Base-by-base conservation (phyloP, 225 moss, liverwort and hornwort species). In the Sphagnum contortum region DNA sequence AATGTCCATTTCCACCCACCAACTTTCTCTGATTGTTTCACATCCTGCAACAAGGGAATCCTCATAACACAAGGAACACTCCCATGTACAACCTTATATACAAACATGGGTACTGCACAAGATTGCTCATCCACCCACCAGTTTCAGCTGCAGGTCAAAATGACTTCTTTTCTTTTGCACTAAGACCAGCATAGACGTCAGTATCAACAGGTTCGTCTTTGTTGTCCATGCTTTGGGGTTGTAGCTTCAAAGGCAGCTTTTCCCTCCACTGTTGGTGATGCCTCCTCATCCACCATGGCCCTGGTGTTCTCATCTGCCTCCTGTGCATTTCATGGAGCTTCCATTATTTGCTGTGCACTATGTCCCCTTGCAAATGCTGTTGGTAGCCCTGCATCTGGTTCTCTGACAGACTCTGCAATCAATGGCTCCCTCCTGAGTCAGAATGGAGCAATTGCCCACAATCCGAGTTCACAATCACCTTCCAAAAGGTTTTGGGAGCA, bases 101-200 rank as follows among this genome's bases (percentile, higher is more conserved):
- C 29, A 29, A 29, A 29, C 29, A 29, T 29, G 29, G 29, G 1
- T 29, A 29, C 29, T 29, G 29, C 29, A 29, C 29, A 29, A 29
- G 29, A 29, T 29, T 29, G 29, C 29, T 29, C 29, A 29, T 29
- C 29, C 29, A 29, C 74, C 53, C 66, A 91, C 91, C 88, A 96
- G 74, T 68, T 92, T 92, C 44, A 90, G 81, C 48, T 88, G 88
- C 79, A 96, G 76, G 77, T 92, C 92, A 64, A 90, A 92, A 13
- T 92, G 80, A 29, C 64, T 84, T 96, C 73, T 83, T 96, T 68
- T 96, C 87, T 53, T 67, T 88, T 46, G 90, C 90, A 69, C 64
- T 90, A 92, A 92, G 81, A 12, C 87, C 81, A 3, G 76, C 80
- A 70, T 92, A 96, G 0, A 77, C 90, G 64, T 81, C 86, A 12